These are phyloP conservation scores for Monilinia polystroma DNA, from an alignment of 2,329 filamentous ascomycete genomes.

Conservation along the genomic window DNA sequence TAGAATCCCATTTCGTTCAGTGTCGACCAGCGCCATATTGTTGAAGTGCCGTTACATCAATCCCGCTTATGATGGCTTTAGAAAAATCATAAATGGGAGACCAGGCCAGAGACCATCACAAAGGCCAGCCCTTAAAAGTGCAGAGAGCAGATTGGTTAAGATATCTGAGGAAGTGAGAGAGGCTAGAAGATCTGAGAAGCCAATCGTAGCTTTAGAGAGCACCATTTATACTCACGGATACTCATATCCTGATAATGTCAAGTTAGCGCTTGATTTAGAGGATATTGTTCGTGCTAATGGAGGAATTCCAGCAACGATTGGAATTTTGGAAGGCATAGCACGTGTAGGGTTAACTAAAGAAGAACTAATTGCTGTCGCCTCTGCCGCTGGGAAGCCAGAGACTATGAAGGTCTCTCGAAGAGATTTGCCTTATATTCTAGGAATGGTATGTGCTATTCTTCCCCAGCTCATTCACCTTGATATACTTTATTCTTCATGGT, in stretches of 20 bases:
- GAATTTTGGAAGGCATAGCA: conserved; percentile 79
- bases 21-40: conserved; percentile 11
- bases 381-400: conserved; percentile 61
- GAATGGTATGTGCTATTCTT: conserved; percentile 56
- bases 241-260: conserved; percentile 69
- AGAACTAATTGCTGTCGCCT: conserved; percentile 69
- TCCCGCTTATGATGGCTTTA: background rate
- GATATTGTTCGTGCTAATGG: conserved; percentile 78
- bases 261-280: conserved; percentile 74
- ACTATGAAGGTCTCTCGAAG: conserved; percentile 83
- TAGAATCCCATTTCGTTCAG: conserved; percentile 1
- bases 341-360: conserved; percentile 72
- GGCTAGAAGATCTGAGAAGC: conserved; percentile 70
- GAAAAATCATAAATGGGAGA: background rate
- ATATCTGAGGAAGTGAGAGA: conserved; percentile 63
- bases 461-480: background rate
- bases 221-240: conserved; percentile 97
- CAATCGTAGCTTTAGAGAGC: conserved; percentile 89
- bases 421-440: conserved; percentile 79
- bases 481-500: background rate
- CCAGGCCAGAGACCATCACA: background rate
- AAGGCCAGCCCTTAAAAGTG: background rate
- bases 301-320: conserved; percentile 86
- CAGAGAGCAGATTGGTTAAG: background rate
- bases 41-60: conserved; percentile 1